phyloP scores from a whole-genome alignment of 208 protist genomes.

The Leishmania arabica region DNA sequence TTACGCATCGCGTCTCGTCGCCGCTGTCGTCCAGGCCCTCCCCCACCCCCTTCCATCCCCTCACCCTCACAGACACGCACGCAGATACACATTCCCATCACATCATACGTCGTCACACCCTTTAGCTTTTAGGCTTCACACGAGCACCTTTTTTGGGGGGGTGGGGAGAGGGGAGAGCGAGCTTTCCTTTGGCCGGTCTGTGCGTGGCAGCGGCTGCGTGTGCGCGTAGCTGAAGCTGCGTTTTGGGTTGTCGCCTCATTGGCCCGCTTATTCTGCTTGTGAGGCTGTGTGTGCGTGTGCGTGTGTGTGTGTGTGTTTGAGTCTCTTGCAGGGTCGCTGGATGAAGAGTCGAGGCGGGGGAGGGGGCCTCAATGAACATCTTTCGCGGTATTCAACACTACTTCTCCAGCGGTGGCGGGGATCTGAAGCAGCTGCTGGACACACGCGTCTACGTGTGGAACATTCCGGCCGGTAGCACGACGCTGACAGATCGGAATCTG shows the following conservation, averaged over 20 bases:
- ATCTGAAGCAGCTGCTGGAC: constrained; percentile 57
- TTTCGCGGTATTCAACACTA: constrained; percentile 42
- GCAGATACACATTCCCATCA: not conserved
- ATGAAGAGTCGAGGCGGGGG: not conserved
- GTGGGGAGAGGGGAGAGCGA: no score
- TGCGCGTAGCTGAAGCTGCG: not conserved
- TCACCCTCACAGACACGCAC: not conserved
- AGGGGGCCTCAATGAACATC: constrained; percentile 37
- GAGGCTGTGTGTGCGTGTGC: no score
- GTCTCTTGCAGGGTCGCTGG: not conserved
- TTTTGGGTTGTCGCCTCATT: not conserved
- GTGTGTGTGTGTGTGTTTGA: no score
- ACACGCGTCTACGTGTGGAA: constrained; percentile 83
- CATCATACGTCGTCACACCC: not conserved
- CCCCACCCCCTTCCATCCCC: not conserved
- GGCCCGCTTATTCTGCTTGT: not conserved
- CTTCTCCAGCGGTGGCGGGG: constrained; percentile 31
- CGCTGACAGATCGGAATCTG: constrained; percentile 44
- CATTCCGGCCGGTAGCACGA: constrained; percentile 59
- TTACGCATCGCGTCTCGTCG: not conserved
- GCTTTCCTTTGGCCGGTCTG: not conserved
- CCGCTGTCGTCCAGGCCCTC: not conserved
- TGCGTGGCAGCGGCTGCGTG: not conserved
- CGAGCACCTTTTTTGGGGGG: not conserved
- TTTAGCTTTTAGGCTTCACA: not conserved